Base-by-base conservation (phyloP, 2,329 filamentous ascomycete species). In the Hymenotorrendiella dingleyae region DNA sequence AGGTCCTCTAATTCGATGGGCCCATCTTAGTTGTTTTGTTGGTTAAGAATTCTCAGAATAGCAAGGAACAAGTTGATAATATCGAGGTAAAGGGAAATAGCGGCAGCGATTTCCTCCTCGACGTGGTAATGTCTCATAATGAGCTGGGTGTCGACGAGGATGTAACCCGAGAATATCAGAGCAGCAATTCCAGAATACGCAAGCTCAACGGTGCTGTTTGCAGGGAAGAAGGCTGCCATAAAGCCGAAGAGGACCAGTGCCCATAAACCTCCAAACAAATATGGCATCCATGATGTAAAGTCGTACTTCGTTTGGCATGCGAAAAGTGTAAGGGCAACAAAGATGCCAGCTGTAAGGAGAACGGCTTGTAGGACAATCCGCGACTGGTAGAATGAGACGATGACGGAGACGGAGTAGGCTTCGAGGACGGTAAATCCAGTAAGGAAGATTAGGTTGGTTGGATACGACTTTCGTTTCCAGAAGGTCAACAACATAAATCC, bases 261-360 rank as follows among this genome's bases (percentile, higher is more conserved):
- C 93, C 93, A 97, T 14, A 98, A 76, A 0, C 75, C 82, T 45
- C 90, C 90, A 59, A 94, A 94, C 3, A 97, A 78, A 63, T 96
- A 97, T 14, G 93, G 91, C 72, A 91, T 86, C 91, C 93, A 98
- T 52, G 80, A 84, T 1, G 91, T 97, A 64, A 98, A 98, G 71
- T 98, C 93, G 63, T 98, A 98, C 65, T 94, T 94, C 52, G 86
- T 86, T 72, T 98, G 93, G 77, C 90, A 95, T 37, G 93, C 93
- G 64, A 98, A 97, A 33, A 90, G 66, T 1, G 84, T 87, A 39
- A 89, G 76, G 59, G 86, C 80, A 56, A 87, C 71, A 61, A 91
- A 90, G 60, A 90, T 86, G 39, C 83, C 85, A 12, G 82, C 84
- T 39, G 93, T 98, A 45, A 98, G 80, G 52, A 95, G 67, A 24